These are phyloP conservation scores for Ceratobasidium sp. DNA, from an alignment of 1,284 basidiomycete species.

Conservation along the genomic window DNA sequence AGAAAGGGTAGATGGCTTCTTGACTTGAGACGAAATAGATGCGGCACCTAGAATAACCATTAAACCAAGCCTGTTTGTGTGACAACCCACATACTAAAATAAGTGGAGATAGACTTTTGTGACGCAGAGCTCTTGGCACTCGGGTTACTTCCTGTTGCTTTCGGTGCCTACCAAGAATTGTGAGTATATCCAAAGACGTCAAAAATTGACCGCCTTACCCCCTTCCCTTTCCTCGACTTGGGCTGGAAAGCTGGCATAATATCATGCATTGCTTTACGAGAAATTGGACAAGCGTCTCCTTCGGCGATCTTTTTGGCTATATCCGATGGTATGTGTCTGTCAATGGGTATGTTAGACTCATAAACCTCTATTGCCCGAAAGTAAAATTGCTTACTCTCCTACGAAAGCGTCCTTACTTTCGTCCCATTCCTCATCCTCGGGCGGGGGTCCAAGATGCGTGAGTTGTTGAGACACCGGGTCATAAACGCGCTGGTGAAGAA, in stretches of 20 bases:
- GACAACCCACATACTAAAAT: constrained; percentile 21
- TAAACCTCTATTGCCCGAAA: constrained; percentile 48
- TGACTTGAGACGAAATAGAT: constrained; percentile 50
- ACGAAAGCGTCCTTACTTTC: constrained; percentile 79
- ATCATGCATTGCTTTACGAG: constrained; percentile 79
- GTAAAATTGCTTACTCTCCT: constrained; percentile 78
- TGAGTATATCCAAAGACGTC: constrained; percentile 53
- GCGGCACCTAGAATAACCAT: constrained; percentile 30
- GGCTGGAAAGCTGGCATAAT: constrained; percentile 80
- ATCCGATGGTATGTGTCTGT: constrained; percentile 47
- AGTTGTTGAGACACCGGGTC: constrained; percentile 77
- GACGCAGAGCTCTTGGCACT: constrained; percentile 55
- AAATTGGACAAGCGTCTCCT: constrained; percentile 86
- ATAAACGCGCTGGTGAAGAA: constrained; percentile 94
- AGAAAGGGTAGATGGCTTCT: constrained; percentile 14
- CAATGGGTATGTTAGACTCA: constrained; percentile 52
- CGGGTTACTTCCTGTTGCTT: constrained; percentile 69
- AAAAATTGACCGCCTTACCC: constrained; percentile 56
- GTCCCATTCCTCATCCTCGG: constrained; percentile 66
- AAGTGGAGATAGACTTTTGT: constrained; percentile 47
- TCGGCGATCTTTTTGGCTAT: constrained; percentile 72
- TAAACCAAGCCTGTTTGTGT: constrained; percentile 40
- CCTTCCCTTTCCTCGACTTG: constrained; percentile 58
- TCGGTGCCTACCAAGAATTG: constrained; percentile 60
- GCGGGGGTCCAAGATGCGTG: constrained; percentile 76